Evolutionary conservation across 2,329 filamentous ascomycete genomes (phyloP), one percentile per base, ranked within the genome.

Genomic region (Cryphonectria naterciae): DNA sequence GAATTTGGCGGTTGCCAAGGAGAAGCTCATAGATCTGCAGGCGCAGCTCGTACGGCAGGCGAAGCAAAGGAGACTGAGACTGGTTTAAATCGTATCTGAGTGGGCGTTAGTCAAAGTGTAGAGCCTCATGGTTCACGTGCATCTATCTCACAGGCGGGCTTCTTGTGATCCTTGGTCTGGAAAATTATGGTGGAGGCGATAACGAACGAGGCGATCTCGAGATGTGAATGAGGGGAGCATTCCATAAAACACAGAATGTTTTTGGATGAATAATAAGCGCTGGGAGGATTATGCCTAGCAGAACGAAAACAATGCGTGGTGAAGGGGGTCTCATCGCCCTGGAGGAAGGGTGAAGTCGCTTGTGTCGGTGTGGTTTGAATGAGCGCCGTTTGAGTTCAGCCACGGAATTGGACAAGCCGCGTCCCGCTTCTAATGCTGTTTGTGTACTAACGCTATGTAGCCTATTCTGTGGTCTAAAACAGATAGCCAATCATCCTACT

Each of bases 1-100:
- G 77, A 61, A 80, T 78, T 73, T 80, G 79, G 65, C 79, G 78
- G 74, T 78, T 75, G 56, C 73, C 69, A 58, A 80, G 74, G 69
- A 79, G 74, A n/a, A 79, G 75, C 11, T 74, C 73, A 74, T 80
- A 80, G 71, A 80, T 79, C 67, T 76, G 78, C 70, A 80, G 78
- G 70, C 79, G 78, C 54, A 80, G 71, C 68, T 80, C 79, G 68
- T 77, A 73, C 0, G 79, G 79, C 0, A 80, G 77, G 11, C 75
- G 76, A 41, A 80, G 76, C 60, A 80, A 72, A 6, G 77, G 78
- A 1, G 79, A 80, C 8, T 43, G 32, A 5, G 68, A 46, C n/a
- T 72, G 74, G 61, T 79, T 80, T 32, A 68, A 68, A 8, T 76
- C 71, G 73, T 75, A 79, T 58, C 77, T 79, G 69, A 4, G 7